Conservation (phyloP, 2,329 filamentous ascomycete species). For the Pyrenophora seminiperda region DNA sequence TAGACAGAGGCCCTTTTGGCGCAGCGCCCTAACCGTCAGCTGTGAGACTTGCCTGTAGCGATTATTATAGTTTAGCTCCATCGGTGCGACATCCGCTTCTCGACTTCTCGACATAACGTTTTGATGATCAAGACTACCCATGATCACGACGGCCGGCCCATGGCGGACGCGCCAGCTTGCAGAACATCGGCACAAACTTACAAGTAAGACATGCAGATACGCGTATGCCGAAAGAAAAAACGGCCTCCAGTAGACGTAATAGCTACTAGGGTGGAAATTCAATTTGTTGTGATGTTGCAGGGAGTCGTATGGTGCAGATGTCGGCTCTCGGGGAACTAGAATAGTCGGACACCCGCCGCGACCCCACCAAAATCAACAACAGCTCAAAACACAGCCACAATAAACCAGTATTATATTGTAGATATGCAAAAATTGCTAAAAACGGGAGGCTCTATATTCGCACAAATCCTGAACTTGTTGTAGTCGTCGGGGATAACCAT, state of each 20-base stretch:
- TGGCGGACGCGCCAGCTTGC: neutral
- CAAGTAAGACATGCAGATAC: slow-evolving; percentile 2
- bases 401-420: too few species aligned
- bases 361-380: too few species aligned
- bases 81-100: slow-evolving; percentile 10
- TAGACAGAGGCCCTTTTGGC: slow-evolving; percentile 1
- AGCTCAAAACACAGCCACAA: too few species aligned
- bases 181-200: neutral
- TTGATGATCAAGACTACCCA: slow-evolving; percentile 11
- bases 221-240: neutral
- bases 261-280: neutral
- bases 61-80: slow-evolving; percentile 19
- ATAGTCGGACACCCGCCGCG: too few species aligned
- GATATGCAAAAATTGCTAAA: too few species aligned
- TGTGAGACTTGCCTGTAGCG: slow-evolving; percentile 17
- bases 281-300: too few species aligned
- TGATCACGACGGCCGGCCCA: neutral
- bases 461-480: too few species aligned
- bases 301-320: too few species aligned
- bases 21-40: slow-evolving; percentile 20
- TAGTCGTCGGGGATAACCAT: too few species aligned
- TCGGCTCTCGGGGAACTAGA: too few species aligned
- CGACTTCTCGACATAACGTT: slow-evolving; percentile 12
- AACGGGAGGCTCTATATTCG: too few species aligned
- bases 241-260: neutral